Evolutionary conservation across 768 basidiomycete genomes (phyloP), one percentile per base, ranked within the genome.

Genomic region (Hydnomerulius pinastri): DNA sequence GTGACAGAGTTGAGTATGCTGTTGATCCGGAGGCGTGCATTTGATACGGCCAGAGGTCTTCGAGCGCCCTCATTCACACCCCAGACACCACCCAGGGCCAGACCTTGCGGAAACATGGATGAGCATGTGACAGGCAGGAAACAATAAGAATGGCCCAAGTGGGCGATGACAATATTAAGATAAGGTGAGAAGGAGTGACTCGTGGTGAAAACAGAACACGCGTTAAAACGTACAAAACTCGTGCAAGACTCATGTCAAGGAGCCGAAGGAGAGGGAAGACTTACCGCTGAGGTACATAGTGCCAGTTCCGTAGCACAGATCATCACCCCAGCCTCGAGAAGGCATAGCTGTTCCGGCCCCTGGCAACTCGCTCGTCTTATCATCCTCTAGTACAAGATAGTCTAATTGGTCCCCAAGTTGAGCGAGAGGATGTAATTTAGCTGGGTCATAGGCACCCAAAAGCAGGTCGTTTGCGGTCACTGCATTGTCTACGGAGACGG

Each of bases 251-350:
- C 68, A 54, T 68, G 70, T 62, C 43, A 28, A 57, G 54, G 63
- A 80, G 74, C 76, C 80, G 77, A 82, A 80, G 77, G 80, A 80
- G 78, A 77, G 78, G 69, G 50, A 53, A 44, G 55, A 86, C 92
- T 67, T 67, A 98, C 96, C 96, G 71, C 90, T 81, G 50, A 99
- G 85, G 84, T 99, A 99, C 77, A 94, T 97, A 59, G 95, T 95
- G 56, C 97, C 97, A 63, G 95, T 98, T 65, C 97, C 97, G 74
- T 98, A 98, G 82, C 94, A 98, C 53, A 99, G 75, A 76, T 99
- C 97, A 77, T 99, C 97, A 74, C 92, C 91, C 95, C 93, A 98
- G 56, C 97, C 94, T 76, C 97, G 79, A 68, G 87, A 90, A 60
- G 95, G 94, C 57, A 99, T 82, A 51, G 95, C 94, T 53, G 90